Percentiles rank a stretch among this genome's conserved stretches.
These are phyloP conservation scores for Cladosporium phlei DNA, from an alignment of 2,329 filamentous ascomycete genomes.

Conservation along the genomic window DNA sequence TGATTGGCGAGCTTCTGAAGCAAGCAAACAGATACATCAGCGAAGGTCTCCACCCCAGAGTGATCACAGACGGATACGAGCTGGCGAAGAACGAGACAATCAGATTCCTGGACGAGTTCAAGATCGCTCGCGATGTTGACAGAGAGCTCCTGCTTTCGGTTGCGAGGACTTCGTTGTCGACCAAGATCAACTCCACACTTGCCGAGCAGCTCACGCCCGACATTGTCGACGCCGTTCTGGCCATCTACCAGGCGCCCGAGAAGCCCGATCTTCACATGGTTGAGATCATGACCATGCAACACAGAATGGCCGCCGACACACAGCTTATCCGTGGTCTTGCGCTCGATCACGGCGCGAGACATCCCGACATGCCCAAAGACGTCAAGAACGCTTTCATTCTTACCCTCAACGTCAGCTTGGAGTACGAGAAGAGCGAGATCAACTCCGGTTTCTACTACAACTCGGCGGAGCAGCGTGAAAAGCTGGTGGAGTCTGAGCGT, in stretches of 20 bases:
- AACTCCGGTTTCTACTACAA: constrained; percentile 99
- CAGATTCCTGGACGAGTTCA: constrained; percentile 93
- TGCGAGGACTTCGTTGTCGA: constrained; percentile 87
- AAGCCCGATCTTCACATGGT: constrained; percentile 99
- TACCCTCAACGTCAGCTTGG: constrained; percentile 90
- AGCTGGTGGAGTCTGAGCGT: constrained; percentile 95
- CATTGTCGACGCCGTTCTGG: constrained; percentile 92
- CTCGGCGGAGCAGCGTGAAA: constrained; percentile 92
- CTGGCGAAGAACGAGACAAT: constrained; percentile 90
- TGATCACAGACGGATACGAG: constrained; percentile 97
- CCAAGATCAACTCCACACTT: constrained; percentile 85
- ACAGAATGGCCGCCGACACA: constrained; percentile 91
- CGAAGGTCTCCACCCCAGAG: constrained; percentile 92
- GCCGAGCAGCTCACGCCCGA: constrained; percentile 88
- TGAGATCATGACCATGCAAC: constrained; percentile 99
- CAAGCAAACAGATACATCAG: constrained; percentile 94
- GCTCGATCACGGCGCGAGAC: constrained; percentile 89
- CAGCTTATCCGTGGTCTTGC: constrained; percentile 91
- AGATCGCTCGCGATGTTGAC: constrained; percentile 81
- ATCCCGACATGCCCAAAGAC: constrained; percentile 96
- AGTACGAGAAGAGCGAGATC: constrained; percentile 99
- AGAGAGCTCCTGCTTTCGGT: constrained; percentile 90
- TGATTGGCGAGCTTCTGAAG: constrained; percentile 95
- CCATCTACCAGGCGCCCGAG: constrained; percentile 81
- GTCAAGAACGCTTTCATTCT: constrained; percentile 94